Evolutionary conservation across 441 rosid species (phyloP), one percentile per base, ranked within the genome.

Genomic region (Arabidopsis lyrata): DNA sequence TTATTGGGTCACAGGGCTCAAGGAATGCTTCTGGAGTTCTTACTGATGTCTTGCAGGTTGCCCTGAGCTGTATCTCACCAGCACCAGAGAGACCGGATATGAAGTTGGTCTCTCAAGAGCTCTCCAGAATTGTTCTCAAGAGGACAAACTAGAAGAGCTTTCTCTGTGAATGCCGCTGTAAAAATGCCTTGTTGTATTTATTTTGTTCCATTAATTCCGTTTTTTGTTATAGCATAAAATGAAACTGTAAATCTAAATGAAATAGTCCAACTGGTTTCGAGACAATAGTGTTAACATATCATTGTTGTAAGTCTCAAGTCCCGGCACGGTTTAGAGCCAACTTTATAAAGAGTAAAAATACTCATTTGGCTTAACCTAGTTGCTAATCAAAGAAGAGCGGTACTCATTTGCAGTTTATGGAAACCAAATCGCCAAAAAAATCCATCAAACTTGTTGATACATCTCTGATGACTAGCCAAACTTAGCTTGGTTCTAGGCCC

Each of bases 71-170:
- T 73, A 85, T 89, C 62, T 82, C 88, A 22, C 86, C 96, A 11
- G 97, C 95, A 1, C 81, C 90, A 1, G 99, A 94, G 73, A 89
- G 97, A 67, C 94, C 94, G 0, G 97, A 90, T 73, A 92, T 92
- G 77, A 83, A 60, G 76, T 79, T 85, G 0, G 94, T 90, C 45
- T 88, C 70, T 41, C 89, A 90, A 74, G 97, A 86, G 47, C 85
- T 91, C 24, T 85, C 85, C 0, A 49, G 64, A 11, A 48, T 83
- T 47, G 72, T 64, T 29, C 60, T 60, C 50, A 76, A 67, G 73
- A 78, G 75, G 63, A 64, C 56, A 76, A 63, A 48, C 7, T 76
- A 76, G 61, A 48, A n/a, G 52, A 34, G 15, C 14, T 41, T 63
- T 20, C 57, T 22, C 34, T 44, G 59, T 36, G 41, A 60, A 48